Percentiles rank a stretch among this genome's conserved stretches.
phyloP scores from a whole-genome alignment of 768 basidiomycete species.

The Gautieria morchelliformis region DNA sequence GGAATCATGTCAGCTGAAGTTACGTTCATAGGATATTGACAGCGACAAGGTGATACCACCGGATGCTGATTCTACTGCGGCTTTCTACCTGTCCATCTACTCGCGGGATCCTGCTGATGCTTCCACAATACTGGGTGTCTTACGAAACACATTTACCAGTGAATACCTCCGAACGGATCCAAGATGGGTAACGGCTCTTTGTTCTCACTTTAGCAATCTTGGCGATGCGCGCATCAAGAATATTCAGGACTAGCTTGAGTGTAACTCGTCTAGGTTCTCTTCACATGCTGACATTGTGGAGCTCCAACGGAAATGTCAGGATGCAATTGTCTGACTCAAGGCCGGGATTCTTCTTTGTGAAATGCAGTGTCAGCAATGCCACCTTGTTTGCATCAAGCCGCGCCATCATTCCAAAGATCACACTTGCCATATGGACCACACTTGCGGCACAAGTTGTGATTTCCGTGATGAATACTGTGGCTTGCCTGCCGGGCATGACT shows the following conservation, averaged over 20 bases:
- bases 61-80: background rate
- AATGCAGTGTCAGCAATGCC: conserved; percentile 36
- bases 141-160: background rate
- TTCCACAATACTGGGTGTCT: background rate
- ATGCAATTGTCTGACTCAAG: conserved; percentile 33
- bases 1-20: background rate
- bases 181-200: conserved; percentile 33
- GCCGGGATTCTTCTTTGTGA: conserved; percentile 40
- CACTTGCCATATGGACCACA: conserved; percentile 41
- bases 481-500: conserved; percentile 46
- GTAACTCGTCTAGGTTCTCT: conserved; percentile 41
- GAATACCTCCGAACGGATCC: conserved; percentile 25
- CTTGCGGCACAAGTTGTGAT: conserved; percentile 34
- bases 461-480: conserved; percentile 37
- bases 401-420: conserved; percentile 40
- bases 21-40: background rate
- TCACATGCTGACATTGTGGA: conserved; percentile 34
- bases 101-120: background rate
- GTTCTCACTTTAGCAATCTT: conserved; percentile 27
- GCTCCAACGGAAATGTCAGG: conserved; percentile 35
- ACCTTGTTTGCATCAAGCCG: conserved; percentile 37
- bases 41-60: background rate
- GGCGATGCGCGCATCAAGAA: conserved; percentile 35
- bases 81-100: background rate
- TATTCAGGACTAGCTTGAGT: conserved; percentile 41